Conservation (phyloP, 371 early-diverging fungal species). For the Ordospora colligata region DNA sequence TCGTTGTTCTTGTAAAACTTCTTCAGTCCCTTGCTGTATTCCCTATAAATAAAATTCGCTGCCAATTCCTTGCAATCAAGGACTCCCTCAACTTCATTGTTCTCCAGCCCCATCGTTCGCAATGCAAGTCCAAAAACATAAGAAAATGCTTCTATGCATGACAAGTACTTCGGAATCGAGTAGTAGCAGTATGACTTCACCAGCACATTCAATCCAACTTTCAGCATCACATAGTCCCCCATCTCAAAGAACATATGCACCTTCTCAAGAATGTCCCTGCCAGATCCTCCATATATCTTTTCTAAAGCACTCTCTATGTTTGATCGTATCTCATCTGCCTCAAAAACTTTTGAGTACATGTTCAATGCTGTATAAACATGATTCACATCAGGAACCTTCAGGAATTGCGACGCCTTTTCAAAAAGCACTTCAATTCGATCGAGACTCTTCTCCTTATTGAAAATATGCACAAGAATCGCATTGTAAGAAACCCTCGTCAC, state of each 20-base stretch:
- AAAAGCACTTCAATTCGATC: constrained; percentile 3
- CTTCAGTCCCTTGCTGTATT: constrained; percentile 52
- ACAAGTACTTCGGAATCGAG: constrained; percentile 48
- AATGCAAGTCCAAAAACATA: constrained; percentile 38
- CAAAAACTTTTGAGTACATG: constrained; percentile 12
- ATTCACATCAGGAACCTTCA: neutral
- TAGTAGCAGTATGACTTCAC: constrained; percentile 50
- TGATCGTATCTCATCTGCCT: constrained; percentile 37
- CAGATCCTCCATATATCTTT: constrained; percentile 33
- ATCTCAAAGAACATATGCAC: constrained; percentile 1
- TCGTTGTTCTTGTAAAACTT: constrained; percentile 54
- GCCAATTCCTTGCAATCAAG: constrained; percentile 54
- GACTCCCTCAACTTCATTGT: constrained; percentile 9
- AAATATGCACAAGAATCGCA: constrained; percentile 34
- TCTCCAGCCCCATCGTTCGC: constrained; percentile 20
- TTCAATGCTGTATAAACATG: constrained; percentile 14
- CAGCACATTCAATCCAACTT: constrained; percentile 47
- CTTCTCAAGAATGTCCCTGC: constrained; percentile 32
- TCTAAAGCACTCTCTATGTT: constrained; percentile 43
- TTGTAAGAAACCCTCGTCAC: constrained; percentile 12
- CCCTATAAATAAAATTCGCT: constrained; percentile 47
- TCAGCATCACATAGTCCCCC: constrained; percentile 32
- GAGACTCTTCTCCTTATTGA: constrained; percentile 17
- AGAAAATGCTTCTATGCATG: constrained; percentile 21
- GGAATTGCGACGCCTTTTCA: neutral